These are phyloP conservation scores for Globisporangium orthogonon DNA, from an alignment of 352 stramenopile genomes.

Conservation along the genomic window DNA sequence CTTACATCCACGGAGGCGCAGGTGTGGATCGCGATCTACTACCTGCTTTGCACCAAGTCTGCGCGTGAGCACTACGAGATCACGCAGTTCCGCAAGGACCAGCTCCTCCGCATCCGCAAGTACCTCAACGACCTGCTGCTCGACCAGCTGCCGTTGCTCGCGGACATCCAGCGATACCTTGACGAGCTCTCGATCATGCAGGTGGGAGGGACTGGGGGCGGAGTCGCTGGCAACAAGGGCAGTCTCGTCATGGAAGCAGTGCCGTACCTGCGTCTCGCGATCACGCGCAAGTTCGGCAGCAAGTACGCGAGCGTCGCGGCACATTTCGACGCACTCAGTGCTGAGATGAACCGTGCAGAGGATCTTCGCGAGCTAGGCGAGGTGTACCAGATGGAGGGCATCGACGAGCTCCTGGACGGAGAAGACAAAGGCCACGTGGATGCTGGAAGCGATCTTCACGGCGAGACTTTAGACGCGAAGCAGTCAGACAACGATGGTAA, in stretches of 20 bases:
- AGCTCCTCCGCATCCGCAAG: constrained; percentile 91
- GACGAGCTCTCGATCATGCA: constrained; percentile 94
- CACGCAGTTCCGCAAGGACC: constrained; percentile 91
- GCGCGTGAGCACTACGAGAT: constrained; percentile 92
- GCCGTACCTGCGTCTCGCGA: constrained; percentile 52
- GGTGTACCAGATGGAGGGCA: constrained; percentile 73
- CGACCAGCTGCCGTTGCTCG: constrained; percentile 94
- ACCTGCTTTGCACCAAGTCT: constrained; percentile 90
- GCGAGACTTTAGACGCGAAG: neutral
- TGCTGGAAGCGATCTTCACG: neutral
- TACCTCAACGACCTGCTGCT: constrained; percentile 94
- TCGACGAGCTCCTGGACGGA: constrained; percentile 67
- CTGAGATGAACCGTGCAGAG: constrained; percentile 35
- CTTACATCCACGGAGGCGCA: constrained; percentile 93
- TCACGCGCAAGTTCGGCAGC: constrained; percentile 35
- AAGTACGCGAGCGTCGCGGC: constrained; percentile 32
- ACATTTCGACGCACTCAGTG: constrained; percentile 40
- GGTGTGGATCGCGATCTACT: constrained; percentile 93
- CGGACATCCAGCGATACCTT: constrained; percentile 91
- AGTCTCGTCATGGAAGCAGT: constrained; percentile 77
- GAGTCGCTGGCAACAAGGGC: constrained; percentile 19
- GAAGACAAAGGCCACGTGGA: neutral
- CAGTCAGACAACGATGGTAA: constrained; percentile 9
- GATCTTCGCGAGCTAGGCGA: constrained; percentile 66
- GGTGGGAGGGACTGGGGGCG: constrained; percentile 22